Evolutionary conservation across 2,329 filamentous ascomycete species (phyloP).

Genomic region (Exophiala oligosperma): DNA sequence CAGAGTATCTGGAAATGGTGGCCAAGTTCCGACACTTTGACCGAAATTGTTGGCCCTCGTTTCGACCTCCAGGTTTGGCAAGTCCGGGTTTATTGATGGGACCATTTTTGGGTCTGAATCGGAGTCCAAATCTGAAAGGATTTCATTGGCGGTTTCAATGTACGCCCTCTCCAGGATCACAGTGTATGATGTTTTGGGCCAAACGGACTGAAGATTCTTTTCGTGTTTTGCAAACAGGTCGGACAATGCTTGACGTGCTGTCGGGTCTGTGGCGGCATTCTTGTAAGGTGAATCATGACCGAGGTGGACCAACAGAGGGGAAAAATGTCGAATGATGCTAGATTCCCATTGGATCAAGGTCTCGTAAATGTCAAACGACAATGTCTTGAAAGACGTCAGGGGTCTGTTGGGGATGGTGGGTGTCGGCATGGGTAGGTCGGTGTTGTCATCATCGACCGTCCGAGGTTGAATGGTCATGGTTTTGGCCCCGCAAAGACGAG

Average conservation of each 20-base stretch:
- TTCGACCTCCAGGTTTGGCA: slow-evolving; percentile 2
- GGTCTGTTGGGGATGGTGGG: not conserved
- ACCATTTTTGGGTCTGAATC: no score
- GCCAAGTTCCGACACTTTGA: slow-evolving; percentile 50
- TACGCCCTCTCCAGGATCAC: slow-evolving; percentile 55
- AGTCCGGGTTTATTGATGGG: no score
- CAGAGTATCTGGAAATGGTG: slow-evolving; percentile 58
- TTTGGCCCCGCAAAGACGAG: no score
- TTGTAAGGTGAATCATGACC: not conserved
- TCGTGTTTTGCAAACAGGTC: slow-evolving; percentile 40
- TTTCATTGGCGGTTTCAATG: slow-evolving; percentile 31
- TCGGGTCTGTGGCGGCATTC: not conserved
- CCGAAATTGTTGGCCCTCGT: slow-evolving; percentile 48
- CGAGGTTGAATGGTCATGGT: not conserved
- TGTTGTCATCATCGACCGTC: not conserved
- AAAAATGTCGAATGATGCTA: slow-evolving; percentile 59
- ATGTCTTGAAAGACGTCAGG: slow-evolving; percentile 35
- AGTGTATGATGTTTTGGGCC: slow-evolving; percentile 61
- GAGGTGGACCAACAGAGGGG: slow-evolving; percentile 32
- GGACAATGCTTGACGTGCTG: not conserved
- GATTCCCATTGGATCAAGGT: slow-evolving; percentile 76
- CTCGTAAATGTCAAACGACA: slow-evolving; percentile 77
- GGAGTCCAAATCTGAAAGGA: slow-evolving; percentile 23
- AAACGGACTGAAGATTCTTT: slow-evolving; percentile 48
- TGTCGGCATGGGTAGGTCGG: not conserved